These are phyloP conservation scores for Toxoplasma gondii DNA, from an alignment of 169 alveolate species.

Conservation along the genomic window DNA sequence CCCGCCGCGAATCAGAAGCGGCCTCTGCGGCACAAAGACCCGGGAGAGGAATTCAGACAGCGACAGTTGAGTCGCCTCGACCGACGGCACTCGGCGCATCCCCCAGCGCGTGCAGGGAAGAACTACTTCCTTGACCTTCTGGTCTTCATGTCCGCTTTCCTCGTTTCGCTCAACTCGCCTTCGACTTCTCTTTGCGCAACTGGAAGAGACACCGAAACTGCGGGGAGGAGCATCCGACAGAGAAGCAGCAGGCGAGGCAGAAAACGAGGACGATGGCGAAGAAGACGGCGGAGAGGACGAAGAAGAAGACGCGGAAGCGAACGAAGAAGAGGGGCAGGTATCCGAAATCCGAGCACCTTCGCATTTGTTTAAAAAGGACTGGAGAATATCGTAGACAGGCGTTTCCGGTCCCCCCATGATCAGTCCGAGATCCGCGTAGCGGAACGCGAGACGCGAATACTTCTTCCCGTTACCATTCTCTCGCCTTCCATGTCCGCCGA, in stretches of 20 bases:
- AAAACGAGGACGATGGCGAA: not conserved
- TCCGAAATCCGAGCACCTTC: not conserved
- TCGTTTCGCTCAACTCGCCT: not conserved
- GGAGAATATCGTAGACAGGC: slow-evolving; percentile 32
- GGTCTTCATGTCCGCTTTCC: not conserved
- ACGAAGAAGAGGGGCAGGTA: not conserved
- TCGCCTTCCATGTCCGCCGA: not conserved
- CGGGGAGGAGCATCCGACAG: too few relatives aligned
- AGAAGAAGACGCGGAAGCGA: not conserved
- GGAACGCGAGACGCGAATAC: slow-evolving; percentile 28
- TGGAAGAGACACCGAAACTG: too few relatives aligned
- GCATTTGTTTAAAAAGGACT: not conserved
- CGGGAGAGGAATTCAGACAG: not conserved
- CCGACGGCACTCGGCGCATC: not conserved
- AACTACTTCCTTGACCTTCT: not conserved
- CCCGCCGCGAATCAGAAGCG: slow-evolving; percentile 16
- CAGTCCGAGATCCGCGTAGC: slow-evolving; percentile 43
- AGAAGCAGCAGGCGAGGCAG: not conserved
- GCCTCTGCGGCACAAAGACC: not conserved
- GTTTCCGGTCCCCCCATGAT: slow-evolving; percentile 49
- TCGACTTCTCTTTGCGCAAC: not conserved
- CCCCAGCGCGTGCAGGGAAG: not conserved
- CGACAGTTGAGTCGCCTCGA: not conserved
- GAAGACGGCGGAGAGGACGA: not conserved
- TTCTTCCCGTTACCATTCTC: not conserved